phyloP scores from a whole-genome alignment of 2,329 filamentous ascomycete species.

The Exophiala sp. region DNA sequence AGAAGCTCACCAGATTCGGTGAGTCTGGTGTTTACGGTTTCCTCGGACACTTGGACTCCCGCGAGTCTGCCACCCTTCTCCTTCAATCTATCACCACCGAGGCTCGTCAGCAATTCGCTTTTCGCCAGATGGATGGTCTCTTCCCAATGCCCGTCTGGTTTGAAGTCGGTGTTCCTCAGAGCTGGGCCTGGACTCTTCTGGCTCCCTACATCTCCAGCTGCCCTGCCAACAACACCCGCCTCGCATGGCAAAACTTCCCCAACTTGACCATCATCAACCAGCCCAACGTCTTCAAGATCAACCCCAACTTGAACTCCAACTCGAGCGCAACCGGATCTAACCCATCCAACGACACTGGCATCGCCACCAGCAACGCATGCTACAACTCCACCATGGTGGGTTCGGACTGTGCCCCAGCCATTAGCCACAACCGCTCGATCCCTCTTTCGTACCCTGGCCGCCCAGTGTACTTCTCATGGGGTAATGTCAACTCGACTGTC shows the following conservation, averaged over 20 bases:
- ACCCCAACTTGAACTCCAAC: slow-evolving; percentile 24
- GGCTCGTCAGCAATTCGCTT: slow-evolving; percentile 78
- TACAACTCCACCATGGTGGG: slow-evolving; percentile 53
- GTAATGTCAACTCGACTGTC: slow-evolving; percentile 62
- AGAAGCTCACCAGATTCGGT: slow-evolving; percentile 78
- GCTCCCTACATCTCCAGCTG: slow-evolving; percentile 79
- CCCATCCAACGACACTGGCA: slow-evolving; percentile 35
- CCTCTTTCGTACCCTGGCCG: slow-evolving; percentile 74
- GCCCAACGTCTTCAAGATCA: slow-evolving; percentile 63
- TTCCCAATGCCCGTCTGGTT: slow-evolving; percentile 84
- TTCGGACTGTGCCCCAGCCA: slow-evolving; percentile 60
- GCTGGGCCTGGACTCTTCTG: slow-evolving; percentile 65
- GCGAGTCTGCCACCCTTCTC: slow-evolving; percentile 69
- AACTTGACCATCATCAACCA: slow-evolving; percentile 69
- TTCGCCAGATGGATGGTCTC: slow-evolving; percentile 75
- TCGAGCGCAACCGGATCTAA: slow-evolving; percentile 31
- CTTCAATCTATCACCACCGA: slow-evolving; percentile 73
- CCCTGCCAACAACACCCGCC: slow-evolving; percentile 66
- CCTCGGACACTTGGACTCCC: slow-evolving; percentile 71
- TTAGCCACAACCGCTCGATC: slow-evolving; percentile 65
- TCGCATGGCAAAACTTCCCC: slow-evolving; percentile 84
- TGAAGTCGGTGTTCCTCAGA: slow-evolving; percentile 73
- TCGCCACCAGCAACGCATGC: slow-evolving; percentile 52
- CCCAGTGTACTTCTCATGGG: slow-evolving; percentile 69
- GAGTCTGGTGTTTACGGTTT: slow-evolving; percentile 80